phyloP scores from a whole-genome alignment of 192 early-diverging fungal species.

The Entrophospora sp. region DNA sequence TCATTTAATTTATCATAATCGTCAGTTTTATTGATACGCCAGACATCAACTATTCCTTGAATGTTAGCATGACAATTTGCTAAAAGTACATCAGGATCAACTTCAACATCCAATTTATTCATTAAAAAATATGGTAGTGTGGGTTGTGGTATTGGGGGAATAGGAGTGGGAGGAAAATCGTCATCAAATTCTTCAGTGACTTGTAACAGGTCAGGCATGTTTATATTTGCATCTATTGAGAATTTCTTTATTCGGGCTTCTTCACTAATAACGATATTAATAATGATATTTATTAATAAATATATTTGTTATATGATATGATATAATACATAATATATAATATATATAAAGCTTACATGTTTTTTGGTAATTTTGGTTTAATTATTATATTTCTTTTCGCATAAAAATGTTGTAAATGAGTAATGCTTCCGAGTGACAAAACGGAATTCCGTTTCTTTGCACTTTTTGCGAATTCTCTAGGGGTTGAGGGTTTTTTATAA shows the following conservation, averaged over 20 bases:
- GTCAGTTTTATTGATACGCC: conserved; percentile 23
- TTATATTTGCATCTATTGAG: conserved; percentile 7
- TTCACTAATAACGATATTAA: too few species aligned
- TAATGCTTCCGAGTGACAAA: conserved; percentile 45
- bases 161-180: conserved; percentile 31
- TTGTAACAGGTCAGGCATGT: conserved; percentile 12
- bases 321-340: background rate
- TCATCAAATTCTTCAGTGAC: conserved; percentile 35
- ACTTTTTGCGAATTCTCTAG: conserved; percentile 20
- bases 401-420: conserved; percentile 47
- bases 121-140: conserved; percentile 11
- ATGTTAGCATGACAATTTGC: conserved; percentile 39
- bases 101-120: conserved; percentile 32
- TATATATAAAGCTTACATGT: background rate
- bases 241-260: background rate
- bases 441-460: conserved; percentile 41
- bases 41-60: conserved; percentile 36
- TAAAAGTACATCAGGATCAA: conserved; percentile 37
- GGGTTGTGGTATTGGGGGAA: conserved; percentile 30
- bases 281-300: background rate
- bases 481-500: conserved; percentile 18
- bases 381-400: conserved; percentile 38
- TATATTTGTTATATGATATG: background rate
- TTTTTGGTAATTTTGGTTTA: conserved; percentile 20
- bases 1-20: conserved; percentile 23